phyloP scores from a whole-genome alignment of 1,284 basidiomycete species.

The Albatrellus sp. region DNA sequence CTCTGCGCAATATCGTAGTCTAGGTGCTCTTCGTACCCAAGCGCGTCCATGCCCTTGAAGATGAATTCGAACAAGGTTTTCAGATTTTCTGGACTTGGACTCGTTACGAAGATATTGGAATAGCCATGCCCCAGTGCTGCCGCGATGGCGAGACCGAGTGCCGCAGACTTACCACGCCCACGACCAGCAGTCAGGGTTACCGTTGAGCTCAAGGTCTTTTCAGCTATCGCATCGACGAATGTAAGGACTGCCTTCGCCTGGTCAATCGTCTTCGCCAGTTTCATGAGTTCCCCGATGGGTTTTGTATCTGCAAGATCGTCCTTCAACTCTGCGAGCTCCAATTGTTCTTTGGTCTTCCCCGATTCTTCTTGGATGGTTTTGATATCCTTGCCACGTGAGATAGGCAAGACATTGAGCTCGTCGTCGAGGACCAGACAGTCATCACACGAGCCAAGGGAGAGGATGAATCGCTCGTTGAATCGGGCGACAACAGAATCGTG shows the following conservation, averaged over 20 bases:
- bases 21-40: conserved; percentile 95
- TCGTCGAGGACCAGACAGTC: conserved; percentile 95
- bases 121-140: conserved; percentile 92
- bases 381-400: conserved; percentile 95
- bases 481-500: conserved; percentile 85
- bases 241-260: conserved; percentile 88
- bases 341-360: conserved; percentile 41
- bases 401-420: conserved; percentile 94
- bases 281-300: conserved; percentile 82
- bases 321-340: conserved; percentile 75
- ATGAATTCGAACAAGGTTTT: conserved; percentile 98
- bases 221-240: conserved; percentile 85
- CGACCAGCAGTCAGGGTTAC: conserved; percentile 91
- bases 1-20: conserved; percentile 96
- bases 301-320: conserved; percentile 75
- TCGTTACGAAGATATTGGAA: conserved; percentile 97
- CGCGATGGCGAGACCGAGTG: conserved; percentile 88
- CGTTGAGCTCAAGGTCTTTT: conserved; percentile 89
- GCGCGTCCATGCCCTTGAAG: conserved; percentile 90
- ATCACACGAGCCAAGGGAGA: conserved; percentile 82
- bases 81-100: conserved; percentile 95
- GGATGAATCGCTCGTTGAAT: conserved; percentile 98
- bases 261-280: conserved; percentile 88
- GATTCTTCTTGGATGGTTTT: conserved; percentile 49
- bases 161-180: conserved; percentile 95